Evolutionary conservation across 148 eudicot species (phyloP).

Genomic region (Rhododendron vialii): DNA sequence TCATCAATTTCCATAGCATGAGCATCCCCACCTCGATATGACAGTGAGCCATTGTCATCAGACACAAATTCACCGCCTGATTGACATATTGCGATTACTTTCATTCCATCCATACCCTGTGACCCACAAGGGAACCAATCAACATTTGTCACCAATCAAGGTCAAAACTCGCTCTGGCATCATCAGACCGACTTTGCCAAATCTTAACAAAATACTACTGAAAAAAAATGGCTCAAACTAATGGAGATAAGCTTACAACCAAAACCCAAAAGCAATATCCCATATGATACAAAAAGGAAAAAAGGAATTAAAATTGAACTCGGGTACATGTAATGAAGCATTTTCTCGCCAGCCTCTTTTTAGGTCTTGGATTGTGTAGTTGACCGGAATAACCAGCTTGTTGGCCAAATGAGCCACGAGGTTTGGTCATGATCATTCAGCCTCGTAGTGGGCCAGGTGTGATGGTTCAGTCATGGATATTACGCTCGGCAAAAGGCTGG

Average conservation of each 20-base stretch:
- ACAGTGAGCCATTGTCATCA: constrained; percentile 49
- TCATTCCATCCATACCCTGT: constrained; percentile 70
- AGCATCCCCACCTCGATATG: constrained; percentile 89
- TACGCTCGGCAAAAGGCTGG: no score
- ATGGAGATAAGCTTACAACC: neutral
- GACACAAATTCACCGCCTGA: constrained; percentile 72
- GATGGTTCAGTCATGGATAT: no score
- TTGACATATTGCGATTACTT: constrained; percentile 77
- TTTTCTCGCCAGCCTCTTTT: no score
- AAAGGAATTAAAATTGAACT: neutral
- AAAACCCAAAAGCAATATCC: neutral
- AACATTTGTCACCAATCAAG: neutral
- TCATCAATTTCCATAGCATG: constrained; percentile 89
- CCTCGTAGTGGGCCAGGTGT: no score
- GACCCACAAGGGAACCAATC: neutral
- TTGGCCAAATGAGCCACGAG: no score
- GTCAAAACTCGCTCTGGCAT: no score
- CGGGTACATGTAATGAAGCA: no score
- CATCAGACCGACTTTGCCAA: neutral
- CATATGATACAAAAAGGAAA: neutral
- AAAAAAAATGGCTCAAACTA: neutral
- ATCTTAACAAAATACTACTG: neutral
- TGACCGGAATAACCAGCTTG: no score
- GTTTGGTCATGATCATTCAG: no score
- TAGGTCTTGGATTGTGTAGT: no score